phyloP scores from a whole-genome alignment of 139 green algal species.

The Tetradesmus obliquus region DNA sequence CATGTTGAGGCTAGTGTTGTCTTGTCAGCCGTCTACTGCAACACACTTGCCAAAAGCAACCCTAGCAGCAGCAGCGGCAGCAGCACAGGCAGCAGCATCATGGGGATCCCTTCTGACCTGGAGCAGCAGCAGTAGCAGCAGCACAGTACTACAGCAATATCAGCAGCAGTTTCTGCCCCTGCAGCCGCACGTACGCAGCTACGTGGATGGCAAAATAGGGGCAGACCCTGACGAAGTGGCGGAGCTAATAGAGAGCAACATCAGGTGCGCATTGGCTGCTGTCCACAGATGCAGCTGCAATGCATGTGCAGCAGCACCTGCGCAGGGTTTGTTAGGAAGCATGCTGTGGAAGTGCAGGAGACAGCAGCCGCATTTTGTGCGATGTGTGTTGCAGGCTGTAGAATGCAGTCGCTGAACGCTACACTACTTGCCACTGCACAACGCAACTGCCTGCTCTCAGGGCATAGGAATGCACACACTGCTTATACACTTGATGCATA shows the following conservation, averaged over 20 bases:
- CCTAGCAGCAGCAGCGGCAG: background rate
- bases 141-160: background rate
- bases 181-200: constrained; percentile 30
- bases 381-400: too few relatives aligned
- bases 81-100: background rate
- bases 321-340: too few relatives aligned
- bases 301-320: background rate
- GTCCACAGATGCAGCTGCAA: background rate
- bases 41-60: background rate
- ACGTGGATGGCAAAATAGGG: constrained; percentile 40
- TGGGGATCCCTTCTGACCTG: background rate
- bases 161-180: background rate
- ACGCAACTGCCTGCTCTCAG: too few relatives aligned
- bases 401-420: too few relatives aligned
- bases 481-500: too few relatives aligned
- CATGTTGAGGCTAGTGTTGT: background rate
- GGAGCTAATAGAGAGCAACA: constrained; percentile 57
- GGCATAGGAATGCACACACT: too few relatives aligned
- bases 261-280: background rate
- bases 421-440: too few relatives aligned
- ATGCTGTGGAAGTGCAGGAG: too few relatives aligned
- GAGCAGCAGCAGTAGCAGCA: background rate
- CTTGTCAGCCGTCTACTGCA: background rate
- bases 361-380: too few relatives aligned
- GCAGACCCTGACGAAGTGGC: constrained; percentile 54